Base-by-base conservation (phyloP, 2,329 filamentous ascomycete genomes). In the Neofusicoccum laricinum region DNA sequence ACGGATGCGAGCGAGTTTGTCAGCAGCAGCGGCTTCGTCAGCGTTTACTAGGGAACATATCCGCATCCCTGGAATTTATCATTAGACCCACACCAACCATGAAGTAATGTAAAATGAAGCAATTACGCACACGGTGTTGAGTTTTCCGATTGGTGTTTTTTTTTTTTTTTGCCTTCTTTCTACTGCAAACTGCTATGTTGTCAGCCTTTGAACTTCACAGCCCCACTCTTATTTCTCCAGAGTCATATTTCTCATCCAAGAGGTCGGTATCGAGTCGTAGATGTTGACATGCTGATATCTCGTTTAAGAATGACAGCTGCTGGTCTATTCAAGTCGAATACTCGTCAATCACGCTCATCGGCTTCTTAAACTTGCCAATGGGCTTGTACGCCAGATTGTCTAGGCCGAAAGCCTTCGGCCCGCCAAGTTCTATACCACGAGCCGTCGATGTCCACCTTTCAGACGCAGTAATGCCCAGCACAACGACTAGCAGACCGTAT, bases 401-500 rank as follows among this genome's bases (percentile, higher is more conserved):
- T 65, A 84, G 76, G 4, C 81, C 81, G 70, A 85, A 84, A 4
- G 79, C 78, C 15, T 72, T 78, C 0, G 82, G 82, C 0, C 83
- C 83, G 43, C 82, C 82, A 67, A 84, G 78, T 62, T 82, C 78
- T 64, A 85, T 67, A 0, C 83, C 85, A 21, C 75, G 73, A 14
- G 75, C 70, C 2, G 81, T 83, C 43, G 79, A 78, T 0, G 80
- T 84, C 84, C 84, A 87, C 43, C 80, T 76, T 6, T 83, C 82
- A 48, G 82, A 84, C 63, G 82, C 83, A 0, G 82, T 82, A 32
- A 86, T 83, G 0, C 81, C 84, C 49, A 87, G 71, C 0, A 86
- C 82, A 0, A 79, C 77, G 0, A 85, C 83, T 46, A 81, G 72
- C 50, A 83, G 73, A 1, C 84, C 84, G 66, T 85, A 86, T 51